Evolutionary conservation across 1,139 yeast species (phyloP), one percentile per base, ranked within the genome.

Genomic region (Tardiomyces blankii): DNA sequence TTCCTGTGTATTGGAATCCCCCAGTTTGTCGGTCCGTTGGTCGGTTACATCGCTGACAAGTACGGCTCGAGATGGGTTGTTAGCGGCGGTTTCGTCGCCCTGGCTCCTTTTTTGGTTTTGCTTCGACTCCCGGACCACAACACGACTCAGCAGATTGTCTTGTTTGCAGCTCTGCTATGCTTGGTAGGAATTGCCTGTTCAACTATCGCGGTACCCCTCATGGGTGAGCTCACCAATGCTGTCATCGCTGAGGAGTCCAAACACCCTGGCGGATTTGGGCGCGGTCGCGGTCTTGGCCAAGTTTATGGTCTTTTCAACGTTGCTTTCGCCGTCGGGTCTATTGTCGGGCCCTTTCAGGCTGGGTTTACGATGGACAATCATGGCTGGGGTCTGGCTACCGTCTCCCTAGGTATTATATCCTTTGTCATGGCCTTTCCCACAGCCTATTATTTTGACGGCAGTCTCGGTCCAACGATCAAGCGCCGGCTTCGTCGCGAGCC

Each of bases 281-380:
- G 50, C 12, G 61, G 64, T 6, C 59, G 59, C 41, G 68, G 67
- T 3, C 57, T 53, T 39, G 68, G 66, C 5, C 66, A 64, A 43
- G 66, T 61, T 1, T 65, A 62, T 44, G 67, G 66, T 1, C 49
- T 62, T n/a, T 63, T 61, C 51, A 65, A 65, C 42, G 57, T 64
- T 14, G 64, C 63, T 3, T 65, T 52, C 43, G 55, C 67, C 1
- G 41, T 63, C 2, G 69, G 69, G 1, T 49, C 59, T 3, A 49
- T 65, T 21, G 49, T 63, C 43, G 69, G 68, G 1, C 68, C 69
- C 2, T 56, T 64, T 14, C 35, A 30, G 35, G 56, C 65, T 7
- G 67, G 65, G 7, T 55, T 57, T 2, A 53, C 56, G 14, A 51
- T 50, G 41, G 49, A 48, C 6, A 27, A 42, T 11, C 42, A 50